Percentiles rank a stretch among this genome's conserved stretches.
Conservation (phyloP, 2,329 filamentous ascomycete species). For the Phyllosticta paracitricarpa region DNA sequence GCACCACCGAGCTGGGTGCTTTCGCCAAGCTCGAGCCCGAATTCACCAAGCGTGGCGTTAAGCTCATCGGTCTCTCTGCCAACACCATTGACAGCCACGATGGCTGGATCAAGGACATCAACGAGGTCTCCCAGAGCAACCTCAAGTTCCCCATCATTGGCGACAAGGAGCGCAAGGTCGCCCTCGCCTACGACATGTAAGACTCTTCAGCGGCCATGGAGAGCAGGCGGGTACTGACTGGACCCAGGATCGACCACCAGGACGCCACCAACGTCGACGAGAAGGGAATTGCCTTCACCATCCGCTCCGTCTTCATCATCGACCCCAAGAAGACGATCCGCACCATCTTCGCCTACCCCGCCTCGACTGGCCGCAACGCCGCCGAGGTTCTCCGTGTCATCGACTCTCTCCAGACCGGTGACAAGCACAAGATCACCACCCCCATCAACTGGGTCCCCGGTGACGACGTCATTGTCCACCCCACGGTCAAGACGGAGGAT, state of each 20-base stretch:
- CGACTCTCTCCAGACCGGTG: conserved; percentile 54
- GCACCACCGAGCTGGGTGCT: conserved; percentile 89
- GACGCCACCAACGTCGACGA: conserved; percentile 50
- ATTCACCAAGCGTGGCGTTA: conserved; percentile 76
- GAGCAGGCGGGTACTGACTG: conserved; percentile 19
- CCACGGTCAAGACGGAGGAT: conserved; percentile 70
- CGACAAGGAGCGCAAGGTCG: conserved; percentile 39
- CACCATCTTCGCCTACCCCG: conserved; percentile 80
- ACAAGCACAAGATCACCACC: conserved; percentile 80
- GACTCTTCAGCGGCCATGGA: conserved; percentile 16
- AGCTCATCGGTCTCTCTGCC: conserved; percentile 80
- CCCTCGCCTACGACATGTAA: conserved; percentile 41
- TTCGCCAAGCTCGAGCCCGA: conserved; percentile 84
- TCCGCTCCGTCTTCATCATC: conserved; percentile 90
- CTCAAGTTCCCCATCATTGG: conserved; percentile 43
- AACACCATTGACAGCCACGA: conserved; percentile 78
- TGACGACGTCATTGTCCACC: conserved; percentile 87
- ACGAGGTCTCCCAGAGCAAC: conserved; percentile 34
- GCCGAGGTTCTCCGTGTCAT: conserved; percentile 49
- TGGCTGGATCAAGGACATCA: conserved; percentile 76
- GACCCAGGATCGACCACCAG: conserved; percentile 36
- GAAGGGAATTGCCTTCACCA: conserved; percentile 72
- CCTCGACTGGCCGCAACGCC: conserved; percentile 64
- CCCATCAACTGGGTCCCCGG: conserved; percentile 86
- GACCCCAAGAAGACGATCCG: conserved; percentile 91